phyloP scores from a whole-genome alignment of 371 early-diverging fungal genomes.

The Fennellomyces sp. region DNA sequence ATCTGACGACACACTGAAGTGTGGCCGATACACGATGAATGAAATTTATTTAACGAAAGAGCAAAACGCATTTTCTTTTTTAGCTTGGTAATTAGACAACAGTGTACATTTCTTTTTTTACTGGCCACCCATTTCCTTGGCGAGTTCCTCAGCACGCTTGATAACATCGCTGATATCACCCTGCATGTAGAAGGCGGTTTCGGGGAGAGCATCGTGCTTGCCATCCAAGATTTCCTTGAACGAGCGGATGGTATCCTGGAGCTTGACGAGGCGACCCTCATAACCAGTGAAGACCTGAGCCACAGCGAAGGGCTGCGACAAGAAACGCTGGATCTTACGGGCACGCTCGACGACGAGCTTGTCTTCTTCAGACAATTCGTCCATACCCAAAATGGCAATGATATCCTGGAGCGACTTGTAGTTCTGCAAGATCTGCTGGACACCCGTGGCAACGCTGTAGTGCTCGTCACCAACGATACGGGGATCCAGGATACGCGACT shows the following conservation, averaged over 20 bases:
- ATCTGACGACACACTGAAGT: too few species aligned
- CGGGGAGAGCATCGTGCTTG: constrained; percentile 94
- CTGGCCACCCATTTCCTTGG: constrained; percentile 60
- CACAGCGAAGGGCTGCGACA: constrained; percentile 97
- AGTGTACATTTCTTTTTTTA: too few species aligned
- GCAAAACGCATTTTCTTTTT: background rate
- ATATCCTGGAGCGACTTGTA: constrained; percentile 98
- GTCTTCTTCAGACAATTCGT: constrained; percentile 97
- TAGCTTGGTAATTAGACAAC: background rate
- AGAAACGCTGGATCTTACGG: constrained; percentile 94
- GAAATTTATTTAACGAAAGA: too few species aligned
- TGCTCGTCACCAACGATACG: constrained; percentile 95
- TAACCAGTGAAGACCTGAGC: constrained; percentile 97
- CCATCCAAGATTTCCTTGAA: constrained; percentile 96
- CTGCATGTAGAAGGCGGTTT: constrained; percentile 98
- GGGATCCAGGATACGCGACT: constrained; percentile 98
- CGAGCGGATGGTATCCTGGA: constrained; percentile 94
- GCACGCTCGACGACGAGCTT: constrained; percentile 96
- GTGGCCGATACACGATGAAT: too few species aligned
- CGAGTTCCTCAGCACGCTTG: constrained; percentile 92
- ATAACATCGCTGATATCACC: constrained; percentile 96
- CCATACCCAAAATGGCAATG: constrained; percentile 96
- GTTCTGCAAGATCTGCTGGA: constrained; percentile 92
- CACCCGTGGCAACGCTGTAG: constrained; percentile 91
- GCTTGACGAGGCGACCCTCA: constrained; percentile 90